Evolutionary conservation across 2,329 filamentous ascomycete genomes (phyloP), one percentile per base, ranked within the genome.

Genomic region (Echinosphaeria canescens): DNA sequence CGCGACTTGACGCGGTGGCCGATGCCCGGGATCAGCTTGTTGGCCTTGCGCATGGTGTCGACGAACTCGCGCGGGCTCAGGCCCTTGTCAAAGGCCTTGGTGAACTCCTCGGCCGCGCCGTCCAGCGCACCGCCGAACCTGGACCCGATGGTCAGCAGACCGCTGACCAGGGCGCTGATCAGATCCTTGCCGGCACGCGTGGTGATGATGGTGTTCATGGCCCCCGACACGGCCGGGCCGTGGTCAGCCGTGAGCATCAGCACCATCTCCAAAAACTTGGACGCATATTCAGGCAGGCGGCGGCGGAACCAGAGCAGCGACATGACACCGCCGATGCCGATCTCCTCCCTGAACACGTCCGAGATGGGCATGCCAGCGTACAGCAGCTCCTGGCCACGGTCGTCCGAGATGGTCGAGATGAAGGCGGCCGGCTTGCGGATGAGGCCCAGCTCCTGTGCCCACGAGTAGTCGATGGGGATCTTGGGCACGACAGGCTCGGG

Each of bases 171-270:
- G 25, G 88, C 78, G 43, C 74, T 84, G 62, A 98, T 95, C 40
- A 98, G 62, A 50, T 98, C 88, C 68, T 98, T 98, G 53, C 88
- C 88, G 36, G 88, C 88, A 78, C 88, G 80, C 32, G 88, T 98
- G 35, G 88, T 98, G 52, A 98, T 95, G 53, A 98, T 98, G 51
- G 88, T 98, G 75, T 98, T 98, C 88, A 98, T 98, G 53, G 88
- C 88, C 68, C 88, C 88, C 42, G 88, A 98, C 42, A 98, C 88
- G 42, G 88, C 88, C 29, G 88, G 88, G 56, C 88, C 88, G 72
- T 98, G 88, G 49, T 98, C 88, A 43, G 88, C 88, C 48, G 88
- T 98, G 48, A 98, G 72, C 88, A 98, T 98, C 53, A 98, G 85
- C 38, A 98, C 88, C 88, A 98, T 98, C 67, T 98, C 88, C 41